These are phyloP conservation scores for Dendrobium nobile DNA, from an alignment of 106 monocot genomes.

Conservation along the genomic window DNA sequence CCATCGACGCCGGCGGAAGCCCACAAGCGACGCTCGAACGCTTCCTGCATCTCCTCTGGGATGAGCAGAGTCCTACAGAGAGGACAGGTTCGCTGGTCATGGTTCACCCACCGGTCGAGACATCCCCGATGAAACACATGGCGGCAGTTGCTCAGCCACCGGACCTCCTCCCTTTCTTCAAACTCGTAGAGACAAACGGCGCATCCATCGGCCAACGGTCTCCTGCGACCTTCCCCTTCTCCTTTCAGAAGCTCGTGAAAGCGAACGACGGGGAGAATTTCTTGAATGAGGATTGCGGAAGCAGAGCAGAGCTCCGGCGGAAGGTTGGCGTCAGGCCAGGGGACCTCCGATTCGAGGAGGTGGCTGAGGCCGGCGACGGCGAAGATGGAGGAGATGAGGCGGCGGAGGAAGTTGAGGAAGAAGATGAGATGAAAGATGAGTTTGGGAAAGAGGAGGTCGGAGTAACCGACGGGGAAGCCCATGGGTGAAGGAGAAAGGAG, in stretches of 20 bases:
- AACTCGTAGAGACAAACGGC: constrained; percentile 63
- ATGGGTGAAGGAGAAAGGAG: constrained; percentile 6
- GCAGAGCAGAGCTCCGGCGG: neutral
- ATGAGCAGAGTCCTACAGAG: constrained; percentile 57
- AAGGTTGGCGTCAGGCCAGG: neutral
- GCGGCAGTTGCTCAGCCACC: constrained; percentile 46
- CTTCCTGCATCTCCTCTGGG: constrained; percentile 7
- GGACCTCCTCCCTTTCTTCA: constrained; percentile 38
- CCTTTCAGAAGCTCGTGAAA: neutral
- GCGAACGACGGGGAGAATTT: constrained; percentile 1
- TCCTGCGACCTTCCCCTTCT: neutral
- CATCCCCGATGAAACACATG: constrained; percentile 68
- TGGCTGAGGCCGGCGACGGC: constrained; percentile 32
- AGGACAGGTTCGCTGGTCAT: constrained; percentile 58
- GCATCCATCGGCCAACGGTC: constrained; percentile 25
- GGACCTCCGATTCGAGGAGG: constrained; percentile 15
- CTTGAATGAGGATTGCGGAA: neutral
- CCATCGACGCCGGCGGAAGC: neutral
- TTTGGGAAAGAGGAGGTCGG: constrained; percentile 44
- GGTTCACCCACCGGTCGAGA: constrained; percentile 58
- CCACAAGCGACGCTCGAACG: neutral
- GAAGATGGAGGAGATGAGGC: constrained; percentile 31
- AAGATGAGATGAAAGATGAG: constrained; percentile 37
- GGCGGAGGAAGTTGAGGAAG: constrained; percentile 45
- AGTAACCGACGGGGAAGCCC: constrained; percentile 61